These are phyloP conservation scores for Aspergillus campestris DNA, from an alignment of 495 filamentous ascomycete genomes.

Conservation along the genomic window DNA sequence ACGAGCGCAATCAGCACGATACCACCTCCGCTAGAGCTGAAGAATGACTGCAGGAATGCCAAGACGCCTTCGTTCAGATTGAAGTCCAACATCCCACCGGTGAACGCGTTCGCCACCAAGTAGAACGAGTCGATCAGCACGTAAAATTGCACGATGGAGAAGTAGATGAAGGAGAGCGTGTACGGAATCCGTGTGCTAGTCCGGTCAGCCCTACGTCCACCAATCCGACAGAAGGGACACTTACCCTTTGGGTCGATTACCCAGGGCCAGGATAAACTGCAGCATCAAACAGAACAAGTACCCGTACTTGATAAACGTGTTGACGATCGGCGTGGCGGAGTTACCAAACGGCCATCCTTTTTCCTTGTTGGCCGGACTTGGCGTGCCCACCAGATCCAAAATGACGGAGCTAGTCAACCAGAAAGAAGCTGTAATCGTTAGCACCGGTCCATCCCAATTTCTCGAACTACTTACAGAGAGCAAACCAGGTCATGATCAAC, in stretches of 20 bases:
- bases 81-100: conserved; percentile 43
- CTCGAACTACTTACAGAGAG: conserved; percentile 54
- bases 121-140: conserved; percentile 80
- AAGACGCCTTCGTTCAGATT: conserved; percentile 40
- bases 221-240: not conserved
- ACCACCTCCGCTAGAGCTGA: conserved; percentile 58
- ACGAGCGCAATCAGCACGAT: conserved; percentile 88
- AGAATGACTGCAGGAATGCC: conserved; percentile 62
- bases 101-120: conserved; percentile 76
- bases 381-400: conserved; percentile 86
- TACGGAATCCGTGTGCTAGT: conserved; percentile 60
- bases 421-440: conserved; percentile 55
- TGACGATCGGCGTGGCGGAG: conserved; percentile 76
- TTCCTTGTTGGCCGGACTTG: conserved; percentile 36
- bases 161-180: conserved; percentile 80
- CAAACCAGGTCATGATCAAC: conserved; percentile 91
- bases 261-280: conserved; percentile 92
- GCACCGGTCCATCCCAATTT: not conserved
- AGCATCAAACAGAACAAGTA: conserved; percentile 86
- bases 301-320: conserved; percentile 82
- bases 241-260: conserved; percentile 87
- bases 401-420: conserved; percentile 94
- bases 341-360: conserved; percentile 70
- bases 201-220: not conserved
- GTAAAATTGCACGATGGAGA: conserved; percentile 80